Conservation (phyloP, 2,329 filamentous ascomycete genomes). For the Aciculosporium take region DNA sequence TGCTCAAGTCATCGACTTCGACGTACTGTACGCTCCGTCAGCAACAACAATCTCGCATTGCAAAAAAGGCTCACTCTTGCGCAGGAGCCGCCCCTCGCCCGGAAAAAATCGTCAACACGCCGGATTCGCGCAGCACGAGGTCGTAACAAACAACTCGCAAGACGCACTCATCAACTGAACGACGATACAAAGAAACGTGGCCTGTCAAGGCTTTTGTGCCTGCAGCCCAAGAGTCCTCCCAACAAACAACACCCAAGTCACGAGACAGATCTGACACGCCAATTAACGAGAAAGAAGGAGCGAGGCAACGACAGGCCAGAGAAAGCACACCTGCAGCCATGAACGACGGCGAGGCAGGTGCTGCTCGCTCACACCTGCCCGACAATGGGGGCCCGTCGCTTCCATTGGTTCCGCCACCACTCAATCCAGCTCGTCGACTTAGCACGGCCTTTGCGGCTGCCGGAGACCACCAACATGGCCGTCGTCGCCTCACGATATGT, state of each 20-base stretch:
- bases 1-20: too few species aligned
- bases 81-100: not conserved
- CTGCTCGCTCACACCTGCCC: constrained; percentile 1
- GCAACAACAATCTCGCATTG: not conserved
- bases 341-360: not conserved
- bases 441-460: not conserved
- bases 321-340: not conserved
- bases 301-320: not conserved
- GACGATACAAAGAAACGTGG: not conserved
- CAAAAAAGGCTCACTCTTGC: not conserved
- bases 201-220: too few species aligned
- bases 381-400: constrained; percentile 1
- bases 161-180: not conserved
- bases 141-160: not conserved
- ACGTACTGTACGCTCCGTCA: too few species aligned
- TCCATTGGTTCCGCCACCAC: constrained; percentile 3
- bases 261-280: too few species aligned
- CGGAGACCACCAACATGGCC: not conserved
- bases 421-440: constrained; percentile 3
- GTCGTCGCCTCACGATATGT: not conserved
- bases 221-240: too few species aligned
- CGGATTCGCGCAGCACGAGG: not conserved
- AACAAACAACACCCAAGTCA: too few species aligned
- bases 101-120: not conserved
- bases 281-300: not conserved